Percentiles rank a stretch among this genome's conserved stretches.
Evolutionary conservation across 345 rosid genomes (phyloP).

Genomic region (Viola odorata): DNA sequence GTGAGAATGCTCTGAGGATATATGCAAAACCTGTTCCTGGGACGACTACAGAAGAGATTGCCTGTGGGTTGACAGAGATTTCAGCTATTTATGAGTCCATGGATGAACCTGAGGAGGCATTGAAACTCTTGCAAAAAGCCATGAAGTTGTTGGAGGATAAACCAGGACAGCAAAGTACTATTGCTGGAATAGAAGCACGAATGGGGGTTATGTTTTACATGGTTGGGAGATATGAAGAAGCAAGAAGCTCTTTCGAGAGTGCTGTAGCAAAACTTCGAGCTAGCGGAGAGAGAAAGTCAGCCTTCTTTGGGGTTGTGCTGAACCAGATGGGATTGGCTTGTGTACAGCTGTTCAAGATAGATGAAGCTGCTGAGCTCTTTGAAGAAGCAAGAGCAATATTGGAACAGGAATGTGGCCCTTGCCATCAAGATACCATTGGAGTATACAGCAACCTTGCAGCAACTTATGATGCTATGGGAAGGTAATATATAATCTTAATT

Average conservation of each 20-base stretch:
- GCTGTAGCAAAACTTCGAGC: conserved; percentile 78
- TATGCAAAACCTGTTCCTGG: conserved; percentile 94
- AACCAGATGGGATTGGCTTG: conserved; percentile 99
- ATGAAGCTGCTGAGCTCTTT: conserved; percentile 89
- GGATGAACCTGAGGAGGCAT: conserved; percentile 95
- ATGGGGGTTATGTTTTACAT: conserved; percentile 98
- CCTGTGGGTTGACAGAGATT: conserved; percentile 82
- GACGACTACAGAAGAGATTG: conserved; percentile 85
- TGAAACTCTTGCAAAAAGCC: conserved; percentile 87
- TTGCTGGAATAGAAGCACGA: conserved; percentile 95
- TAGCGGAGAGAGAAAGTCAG: conserved; percentile 89
- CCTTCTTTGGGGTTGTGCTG: conserved; percentile 92
- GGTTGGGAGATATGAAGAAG: conserved; percentile 82
- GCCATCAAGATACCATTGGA: conserved; percentile 96
- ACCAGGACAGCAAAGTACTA: conserved; percentile 95
- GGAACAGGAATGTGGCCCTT: conserved; percentile 88
- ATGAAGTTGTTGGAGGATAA: conserved; percentile 92
- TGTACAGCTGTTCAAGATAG: conserved; percentile 93
- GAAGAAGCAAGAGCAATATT: conserved; percentile 87
- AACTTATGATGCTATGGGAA: conserved; percentile 99
- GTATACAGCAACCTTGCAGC: conserved; percentile 98
- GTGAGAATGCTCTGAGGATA: conserved; percentile 89
- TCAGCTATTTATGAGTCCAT: conserved; percentile 96
- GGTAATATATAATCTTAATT: conserved; percentile 41
- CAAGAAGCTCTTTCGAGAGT: conserved; percentile 79